Base-by-base conservation (phyloP, 176 grass and related monocot species). In the Microstegium vimineum region DNA sequence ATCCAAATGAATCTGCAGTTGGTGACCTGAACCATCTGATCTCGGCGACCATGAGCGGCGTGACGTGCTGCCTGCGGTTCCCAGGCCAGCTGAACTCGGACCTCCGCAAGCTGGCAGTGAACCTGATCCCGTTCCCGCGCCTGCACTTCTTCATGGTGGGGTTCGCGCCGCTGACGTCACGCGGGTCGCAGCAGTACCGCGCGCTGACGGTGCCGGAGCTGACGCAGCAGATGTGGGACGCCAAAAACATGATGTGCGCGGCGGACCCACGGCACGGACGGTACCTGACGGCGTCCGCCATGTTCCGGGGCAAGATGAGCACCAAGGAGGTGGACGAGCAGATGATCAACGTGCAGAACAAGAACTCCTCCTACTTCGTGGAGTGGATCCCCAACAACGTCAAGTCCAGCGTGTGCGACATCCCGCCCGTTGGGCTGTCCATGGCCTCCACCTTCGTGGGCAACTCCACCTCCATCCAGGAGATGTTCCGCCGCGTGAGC, bases 171-270 rank as follows among this genome's bases (percentile, higher is more conserved):
- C 86, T 94, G 12, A 94, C 92, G 6, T 94, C 92, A 3, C 87
- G 89, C 25, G 89, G 92, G 25, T 91, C 92, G 27, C 92, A 94
- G 89, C 81, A 87, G 84, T 97, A 97, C 89, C 84, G 94, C 28
- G 86, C 94, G 1, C 84, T 97, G 25, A 93, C 94, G 31, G 88
- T 97, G 63, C 94, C 94, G 1, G 94, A 97, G 84, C 89, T 93
- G 34, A 97, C 94, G 23, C 94, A 97, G 84, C 94, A 97, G 86
- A 97, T 97, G 94, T 97, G 94, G 94, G 91, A 97, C 79, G 89
- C 94, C 62, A 97, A 97, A 86, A 97, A 97, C 84, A 97, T 97
- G 94, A 97, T 97, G 94, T 97, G 94, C 63, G 94, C 94, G 8
- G 94, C 94, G 0, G 94, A 97, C 84, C 94, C 94, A 3, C 88